Conservation (phyloP, 371 early-diverging fungal species). For the Syncephalastrum racemosum region DNA sequence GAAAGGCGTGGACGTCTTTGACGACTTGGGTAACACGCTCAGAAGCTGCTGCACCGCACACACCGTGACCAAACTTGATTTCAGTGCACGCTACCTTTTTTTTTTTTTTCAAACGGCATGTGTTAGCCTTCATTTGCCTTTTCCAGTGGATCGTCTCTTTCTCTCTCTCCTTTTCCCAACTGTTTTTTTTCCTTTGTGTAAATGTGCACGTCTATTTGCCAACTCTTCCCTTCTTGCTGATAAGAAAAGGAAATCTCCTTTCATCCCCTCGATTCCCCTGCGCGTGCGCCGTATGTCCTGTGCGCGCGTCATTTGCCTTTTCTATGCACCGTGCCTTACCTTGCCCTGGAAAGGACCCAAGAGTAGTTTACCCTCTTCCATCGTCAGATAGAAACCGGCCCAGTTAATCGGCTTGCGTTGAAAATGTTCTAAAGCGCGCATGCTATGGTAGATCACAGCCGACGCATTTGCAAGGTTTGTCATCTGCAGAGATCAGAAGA, state of each 20-base stretch:
- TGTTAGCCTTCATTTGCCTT: constrained; percentile 1
- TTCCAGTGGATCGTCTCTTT: not conserved
- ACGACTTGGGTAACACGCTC: constrained; percentile 61
- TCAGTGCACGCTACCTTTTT: constrained; percentile 77
- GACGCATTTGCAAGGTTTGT: constrained; percentile 84
- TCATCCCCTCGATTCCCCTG: not conserved
- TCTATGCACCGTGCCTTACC: constrained; percentile 22
- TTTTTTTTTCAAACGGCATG: not conserved
- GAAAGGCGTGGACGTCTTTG: constrained; percentile 78
- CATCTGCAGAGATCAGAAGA: constrained; percentile 28
- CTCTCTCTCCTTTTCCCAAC: no score
- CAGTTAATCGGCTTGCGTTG: constrained; percentile 85
- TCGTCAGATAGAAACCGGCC: constrained; percentile 82
- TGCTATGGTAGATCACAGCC: constrained; percentile 78
- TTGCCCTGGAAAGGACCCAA: constrained; percentile 94
- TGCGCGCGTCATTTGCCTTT: not conserved
- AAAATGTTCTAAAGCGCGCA: constrained; percentile 57
- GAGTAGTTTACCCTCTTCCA: constrained; percentile 41
- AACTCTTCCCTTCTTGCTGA: no score
- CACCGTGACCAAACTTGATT: constrained; percentile 83
- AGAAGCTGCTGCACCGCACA: constrained; percentile 83
- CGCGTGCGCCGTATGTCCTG: not conserved
- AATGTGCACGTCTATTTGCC: no score
- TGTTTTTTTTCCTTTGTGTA: no score
- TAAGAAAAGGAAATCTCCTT: not conserved